Evolutionary conservation across 331 rosid species (phyloP), one percentile per base, ranked within the genome.

Genomic region (Rhamnella rubrinervis): DNA sequence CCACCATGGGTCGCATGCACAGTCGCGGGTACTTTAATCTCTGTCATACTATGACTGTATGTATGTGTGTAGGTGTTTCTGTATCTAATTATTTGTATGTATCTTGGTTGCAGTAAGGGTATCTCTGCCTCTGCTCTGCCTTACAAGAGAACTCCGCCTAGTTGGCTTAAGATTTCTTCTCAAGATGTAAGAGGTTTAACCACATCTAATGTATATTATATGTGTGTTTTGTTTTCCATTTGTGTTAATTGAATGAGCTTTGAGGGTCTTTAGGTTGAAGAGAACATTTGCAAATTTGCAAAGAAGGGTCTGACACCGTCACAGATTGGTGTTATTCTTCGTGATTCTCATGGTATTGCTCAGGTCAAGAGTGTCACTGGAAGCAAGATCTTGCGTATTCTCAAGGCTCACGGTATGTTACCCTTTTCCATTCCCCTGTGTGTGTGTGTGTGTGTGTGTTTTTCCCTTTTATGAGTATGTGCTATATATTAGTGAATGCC

Each of bases 1-100:
- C 71, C 70, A 19, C 55, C 72, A 77, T 77, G 76, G 81, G 81
- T 26, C 81, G 81, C 12, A 77, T 77, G 81, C 76, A 77, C 76
- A 71, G 81, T 14, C 76, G 69, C 57, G 81, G 80, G 78, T 74
- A 58, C 47, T 35, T 19, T 46, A 3, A 3, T 21, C n/a, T 17
- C 26, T 19, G 6, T 13, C 39, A n/a, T 16, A 6, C 0, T 21
- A 18, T 16, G 39, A 14, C 2, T 46, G 35, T 23, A 15, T 55
- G 18, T 37, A 5, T 68, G 38, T 21, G 39, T 44, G 7, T 70
- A 59, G 74, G 19, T 65, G 5, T 26, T 44, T 73, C n/a, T 41
- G 21, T 58, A 17, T 58, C 2, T 26, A 16, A 52, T 67, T n/a
- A 37, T 46, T 3, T 53, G 12, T 19, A 6, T 53, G 7, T 18